Evolutionary conservation across 2,329 filamentous ascomycete species (phyloP).

Genomic region (Spiromastix sp.): DNA sequence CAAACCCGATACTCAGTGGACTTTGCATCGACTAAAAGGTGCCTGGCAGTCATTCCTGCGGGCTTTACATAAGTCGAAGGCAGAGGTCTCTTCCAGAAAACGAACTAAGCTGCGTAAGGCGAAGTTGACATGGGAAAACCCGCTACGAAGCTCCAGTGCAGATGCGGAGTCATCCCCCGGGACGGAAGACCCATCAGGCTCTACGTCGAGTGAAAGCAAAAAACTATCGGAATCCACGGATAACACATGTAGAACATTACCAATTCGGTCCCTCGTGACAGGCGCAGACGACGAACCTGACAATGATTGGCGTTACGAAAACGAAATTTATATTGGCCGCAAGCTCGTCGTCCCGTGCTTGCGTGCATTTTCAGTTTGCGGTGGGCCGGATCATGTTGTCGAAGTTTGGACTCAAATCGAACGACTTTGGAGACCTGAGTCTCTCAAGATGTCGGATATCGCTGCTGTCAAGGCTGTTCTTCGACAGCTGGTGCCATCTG

Average conservation of each 20-base stretch:
- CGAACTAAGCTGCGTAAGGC: constrained; percentile 8
- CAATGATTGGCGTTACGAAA: constrained; percentile 24
- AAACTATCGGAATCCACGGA: neutral
- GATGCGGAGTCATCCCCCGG: neutral
- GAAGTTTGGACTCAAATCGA: constrained; percentile 30
- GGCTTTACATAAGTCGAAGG: constrained; percentile 26
- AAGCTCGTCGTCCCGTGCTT: constrained; percentile 29
- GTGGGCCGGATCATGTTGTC: constrained; percentile 25
- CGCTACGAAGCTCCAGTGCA: no score
- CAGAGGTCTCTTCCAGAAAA: constrained; percentile 13
- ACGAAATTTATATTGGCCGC: constrained; percentile 32
- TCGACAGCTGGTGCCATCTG: constrained; percentile 19
- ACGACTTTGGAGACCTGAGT: constrained; percentile 28
- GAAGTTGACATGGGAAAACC: constrained; percentile 10
- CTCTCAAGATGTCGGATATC: constrained; percentile 26
- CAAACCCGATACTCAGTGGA: constrained; percentile 59
- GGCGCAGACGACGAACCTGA: constrained; percentile 13
- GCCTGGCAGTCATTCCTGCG: constrained; percentile 56
- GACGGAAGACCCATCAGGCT: neutral
- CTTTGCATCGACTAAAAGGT: constrained; percentile 52
- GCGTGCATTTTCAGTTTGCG: constrained; percentile 29
- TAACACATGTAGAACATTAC: neutral
- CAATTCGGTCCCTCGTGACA: neutral
- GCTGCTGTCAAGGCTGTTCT: constrained; percentile 28
- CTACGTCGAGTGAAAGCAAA: neutral